Evolutionary conservation across 1,284 basidiomycete genomes (phyloP).

Genomic region (Earliella scabrosa): DNA sequence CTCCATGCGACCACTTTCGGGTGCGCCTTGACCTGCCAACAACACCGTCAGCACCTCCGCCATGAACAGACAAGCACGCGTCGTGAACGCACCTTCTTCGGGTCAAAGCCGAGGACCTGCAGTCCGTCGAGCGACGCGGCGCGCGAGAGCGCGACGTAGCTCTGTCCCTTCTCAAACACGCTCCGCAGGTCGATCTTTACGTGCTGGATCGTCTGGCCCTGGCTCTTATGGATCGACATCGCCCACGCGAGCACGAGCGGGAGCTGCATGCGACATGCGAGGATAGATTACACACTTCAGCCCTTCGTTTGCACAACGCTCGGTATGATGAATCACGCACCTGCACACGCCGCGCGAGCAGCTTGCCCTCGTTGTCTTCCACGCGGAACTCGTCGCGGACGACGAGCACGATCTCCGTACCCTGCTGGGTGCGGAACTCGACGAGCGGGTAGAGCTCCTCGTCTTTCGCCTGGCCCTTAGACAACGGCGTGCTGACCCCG

Average conservation of each 20-base stretch:
- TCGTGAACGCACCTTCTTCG: conserved; percentile 71
- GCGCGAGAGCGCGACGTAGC: conserved; percentile 95
- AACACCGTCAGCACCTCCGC: no score
- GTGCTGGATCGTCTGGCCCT: conserved; percentile 87
- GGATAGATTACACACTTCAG: not conserved
- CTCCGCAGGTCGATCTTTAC: conserved; percentile 83
- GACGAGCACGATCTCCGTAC: conserved; percentile 62
- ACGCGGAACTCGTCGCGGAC: conserved; percentile 44
- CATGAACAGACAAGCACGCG: no score
- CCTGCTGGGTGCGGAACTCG: conserved; percentile 72
- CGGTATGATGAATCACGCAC: conserved; percentile 42
- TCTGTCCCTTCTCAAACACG: conserved; percentile 94
- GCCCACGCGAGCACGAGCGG: conserved; percentile 92
- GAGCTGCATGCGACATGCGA: conserved; percentile 47
- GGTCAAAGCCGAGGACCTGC: conserved; percentile 88
- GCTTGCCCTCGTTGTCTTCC: conserved; percentile 48
- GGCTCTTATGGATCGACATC: conserved; percentile 95
- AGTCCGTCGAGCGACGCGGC: conserved; percentile 92
- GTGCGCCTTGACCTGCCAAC: conserved; percentile 64
- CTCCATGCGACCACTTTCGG: conserved; percentile 73
- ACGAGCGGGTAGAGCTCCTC: conserved; percentile 71
- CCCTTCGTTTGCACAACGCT: not conserved
- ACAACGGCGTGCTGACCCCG: not conserved
- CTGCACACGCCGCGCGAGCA: conserved; percentile 53
- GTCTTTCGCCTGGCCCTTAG: conserved; percentile 40